Evolutionary conservation across 2,329 filamentous ascomycete species (phyloP).

Genomic region (Exophiala sp.): DNA sequence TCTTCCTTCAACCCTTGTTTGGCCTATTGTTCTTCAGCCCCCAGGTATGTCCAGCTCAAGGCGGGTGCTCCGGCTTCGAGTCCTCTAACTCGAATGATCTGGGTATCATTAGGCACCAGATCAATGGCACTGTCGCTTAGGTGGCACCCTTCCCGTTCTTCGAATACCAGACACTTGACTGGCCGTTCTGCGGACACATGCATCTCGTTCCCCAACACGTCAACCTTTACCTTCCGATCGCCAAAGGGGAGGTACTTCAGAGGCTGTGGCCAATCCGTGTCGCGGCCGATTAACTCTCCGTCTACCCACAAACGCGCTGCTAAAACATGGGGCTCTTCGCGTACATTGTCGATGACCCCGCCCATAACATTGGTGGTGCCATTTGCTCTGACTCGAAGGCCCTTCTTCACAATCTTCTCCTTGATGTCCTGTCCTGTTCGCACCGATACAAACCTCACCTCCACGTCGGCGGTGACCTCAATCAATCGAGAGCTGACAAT

Average conservation of each 20-base stretch:
- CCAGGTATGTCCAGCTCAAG: conserved; percentile 29
- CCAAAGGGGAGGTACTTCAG: conserved; percentile 54
- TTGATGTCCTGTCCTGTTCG: conserved; percentile 51
- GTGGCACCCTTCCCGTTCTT: conserved; percentile 50
- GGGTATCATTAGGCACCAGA: conserved; percentile 54
- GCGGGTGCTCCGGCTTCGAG: conserved; percentile 27
- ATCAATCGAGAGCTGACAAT: conserved; percentile 47
- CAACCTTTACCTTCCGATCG: conserved; percentile 46
- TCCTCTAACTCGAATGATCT: conserved; percentile 34
- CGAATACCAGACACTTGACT: conserved; percentile 56
- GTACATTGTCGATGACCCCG: conserved; percentile 43
- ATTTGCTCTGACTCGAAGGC: conserved; percentile 47
- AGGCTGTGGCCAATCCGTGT: conserved; percentile 57
- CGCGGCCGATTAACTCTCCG: conserved; percentile 47
- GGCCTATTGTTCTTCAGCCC: conserved; percentile 29
- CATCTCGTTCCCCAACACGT: conserved; percentile 39
- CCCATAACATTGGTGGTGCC: conserved; percentile 51
- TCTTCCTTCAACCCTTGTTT: too few relatives aligned
- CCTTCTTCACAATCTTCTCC: conserved; percentile 43
- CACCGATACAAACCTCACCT: conserved; percentile 49
- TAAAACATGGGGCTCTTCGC: conserved; percentile 51
- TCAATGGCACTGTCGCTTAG: conserved; percentile 54
- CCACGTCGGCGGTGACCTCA: conserved; percentile 33
- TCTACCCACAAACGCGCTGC: conserved; percentile 49
- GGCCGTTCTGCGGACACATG: conserved; percentile 46